phyloP scores from a whole-genome alignment of 2,329 filamentous ascomycete genomes.

The Apiospora sp. region DNA sequence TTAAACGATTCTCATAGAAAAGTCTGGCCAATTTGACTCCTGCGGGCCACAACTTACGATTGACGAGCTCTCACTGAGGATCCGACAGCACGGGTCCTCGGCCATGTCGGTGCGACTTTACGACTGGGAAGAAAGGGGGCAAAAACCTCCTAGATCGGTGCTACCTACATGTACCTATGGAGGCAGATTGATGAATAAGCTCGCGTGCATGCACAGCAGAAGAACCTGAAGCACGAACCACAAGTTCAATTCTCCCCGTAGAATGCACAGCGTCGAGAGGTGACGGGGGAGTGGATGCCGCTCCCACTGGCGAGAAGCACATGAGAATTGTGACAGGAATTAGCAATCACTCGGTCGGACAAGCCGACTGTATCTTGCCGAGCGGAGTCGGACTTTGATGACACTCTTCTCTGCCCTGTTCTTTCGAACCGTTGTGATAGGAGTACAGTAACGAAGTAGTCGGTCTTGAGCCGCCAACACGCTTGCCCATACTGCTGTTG shows the following conservation, averaged over 20 bases:
- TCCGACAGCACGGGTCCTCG: conserved; percentile 21
- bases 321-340: neutral
- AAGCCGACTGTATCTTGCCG: neutral
- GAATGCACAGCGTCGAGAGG: neutral
- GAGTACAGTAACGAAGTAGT: neutral
- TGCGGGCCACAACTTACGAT: neutral
- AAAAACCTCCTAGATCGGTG: conserved; percentile 9
- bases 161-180: neutral
- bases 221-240: conserved; percentile 1
- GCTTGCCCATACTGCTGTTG: neutral
- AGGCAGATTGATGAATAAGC: neutral
- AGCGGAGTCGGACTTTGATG: conserved; percentile 2
- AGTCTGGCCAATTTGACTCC: neutral
- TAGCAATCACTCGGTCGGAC: conserved; percentile 5
- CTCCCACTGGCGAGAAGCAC: neutral
- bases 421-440: neutral
- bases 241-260: neutral
- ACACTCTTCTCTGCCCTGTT: neutral
- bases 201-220: neutral
- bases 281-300: neutral
- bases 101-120: conserved; percentile 7
- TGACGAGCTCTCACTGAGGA: neutral
- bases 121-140: neutral
- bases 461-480: neutral
- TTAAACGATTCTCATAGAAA: neutral